Conservation (phyloP, 1,284 basidiomycete genomes). For the Salmacisia buchloeana region DNA sequence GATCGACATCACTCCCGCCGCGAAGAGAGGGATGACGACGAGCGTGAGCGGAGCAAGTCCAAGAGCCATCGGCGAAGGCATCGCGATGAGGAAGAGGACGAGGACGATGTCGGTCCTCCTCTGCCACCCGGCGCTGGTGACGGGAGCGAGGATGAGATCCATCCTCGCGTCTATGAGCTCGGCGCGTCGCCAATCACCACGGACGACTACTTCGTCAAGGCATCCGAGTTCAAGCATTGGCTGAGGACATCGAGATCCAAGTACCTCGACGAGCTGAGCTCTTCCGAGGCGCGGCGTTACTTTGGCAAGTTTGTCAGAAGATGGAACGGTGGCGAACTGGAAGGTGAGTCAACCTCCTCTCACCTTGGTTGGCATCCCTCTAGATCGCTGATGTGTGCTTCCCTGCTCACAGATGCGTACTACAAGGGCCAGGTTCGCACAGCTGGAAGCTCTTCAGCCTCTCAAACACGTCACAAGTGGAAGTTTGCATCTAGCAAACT, state of each 20-base stretch:
- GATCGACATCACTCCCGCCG: background rate
- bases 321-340: slow-evolving; percentile 26
- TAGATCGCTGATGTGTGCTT: background rate
- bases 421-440: slow-evolving; percentile 10
- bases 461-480: slow-evolving; percentile 27
- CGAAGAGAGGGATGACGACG: background rate
- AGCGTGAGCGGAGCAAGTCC: background rate
- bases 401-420: slow-evolving; percentile 10
- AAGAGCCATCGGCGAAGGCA: background rate
- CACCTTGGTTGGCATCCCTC: background rate
- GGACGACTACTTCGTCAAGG: slow-evolving; percentile 27
- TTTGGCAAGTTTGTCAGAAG: slow-evolving; percentile 27
- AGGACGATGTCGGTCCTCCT: background rate
- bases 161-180: slow-evolving; percentile 1
- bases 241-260: slow-evolving; percentile 17
- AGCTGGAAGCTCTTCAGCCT: slow-evolving; percentile 3
- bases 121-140: no score
- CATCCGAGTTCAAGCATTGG: slow-evolving; percentile 33
- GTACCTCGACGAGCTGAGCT: slow-evolving; percentile 32
- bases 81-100: background rate
- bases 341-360: slow-evolving; percentile 11
- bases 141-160: background rate
- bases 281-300: slow-evolving; percentile 23
- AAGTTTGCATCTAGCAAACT: slow-evolving; percentile 13
- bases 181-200: slow-evolving; percentile 11